Evolutionary conservation across 2,329 filamentous ascomycete genomes (phyloP).

Genomic region (Furcasterigmium furcatum): DNA sequence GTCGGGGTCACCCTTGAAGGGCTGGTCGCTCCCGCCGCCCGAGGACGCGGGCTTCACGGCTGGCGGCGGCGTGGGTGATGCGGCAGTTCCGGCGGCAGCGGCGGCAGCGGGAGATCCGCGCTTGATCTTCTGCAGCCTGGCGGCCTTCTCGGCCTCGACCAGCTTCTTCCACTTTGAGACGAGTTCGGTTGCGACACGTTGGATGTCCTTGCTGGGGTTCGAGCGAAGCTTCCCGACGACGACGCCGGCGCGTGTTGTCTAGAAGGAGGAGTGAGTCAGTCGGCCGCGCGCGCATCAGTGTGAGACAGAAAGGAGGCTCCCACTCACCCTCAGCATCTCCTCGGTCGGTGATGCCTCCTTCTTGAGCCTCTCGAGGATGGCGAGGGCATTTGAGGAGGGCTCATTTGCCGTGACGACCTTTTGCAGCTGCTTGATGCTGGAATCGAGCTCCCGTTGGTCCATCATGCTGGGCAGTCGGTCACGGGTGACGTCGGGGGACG

Average conservation of each 20-base stretch:
- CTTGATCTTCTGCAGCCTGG: conserved; percentile 32
- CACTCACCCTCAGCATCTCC: conserved; percentile 75
- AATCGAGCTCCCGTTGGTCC: conserved; percentile 78
- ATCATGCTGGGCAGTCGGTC: conserved; percentile 37
- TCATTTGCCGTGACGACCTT: conserved; percentile 78
- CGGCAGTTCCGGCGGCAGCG: conserved; percentile 39
- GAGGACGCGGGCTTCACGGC: conserved; percentile 40
- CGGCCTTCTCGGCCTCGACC: conserved; percentile 62
- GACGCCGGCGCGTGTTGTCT: conserved; percentile 87
- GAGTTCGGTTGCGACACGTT: conserved; percentile 73
- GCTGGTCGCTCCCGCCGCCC: conserved; percentile 23
- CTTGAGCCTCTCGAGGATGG: conserved; percentile 75
- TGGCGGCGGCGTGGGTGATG: conserved; percentile 48
- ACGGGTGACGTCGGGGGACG: background rate
- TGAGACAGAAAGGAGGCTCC: background rate
- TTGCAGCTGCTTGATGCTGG: conserved; percentile 72
- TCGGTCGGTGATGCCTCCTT: conserved; percentile 81
- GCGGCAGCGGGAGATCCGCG: conserved; percentile 36
- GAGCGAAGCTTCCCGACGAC: conserved; percentile 77
- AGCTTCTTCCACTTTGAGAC: conserved; percentile 85
- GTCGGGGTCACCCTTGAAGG: conserved; percentile 63
- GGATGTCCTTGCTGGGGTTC: conserved; percentile 79
- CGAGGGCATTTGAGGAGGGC: conserved; percentile 66
- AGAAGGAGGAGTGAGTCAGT: conserved; percentile 1
- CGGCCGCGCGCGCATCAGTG: background rate